Percentiles rank a stretch among this genome's conserved stretches.
Conservation (phyloP, 2,329 filamentous ascomycete species). For the Cercospora sojina region DNA sequence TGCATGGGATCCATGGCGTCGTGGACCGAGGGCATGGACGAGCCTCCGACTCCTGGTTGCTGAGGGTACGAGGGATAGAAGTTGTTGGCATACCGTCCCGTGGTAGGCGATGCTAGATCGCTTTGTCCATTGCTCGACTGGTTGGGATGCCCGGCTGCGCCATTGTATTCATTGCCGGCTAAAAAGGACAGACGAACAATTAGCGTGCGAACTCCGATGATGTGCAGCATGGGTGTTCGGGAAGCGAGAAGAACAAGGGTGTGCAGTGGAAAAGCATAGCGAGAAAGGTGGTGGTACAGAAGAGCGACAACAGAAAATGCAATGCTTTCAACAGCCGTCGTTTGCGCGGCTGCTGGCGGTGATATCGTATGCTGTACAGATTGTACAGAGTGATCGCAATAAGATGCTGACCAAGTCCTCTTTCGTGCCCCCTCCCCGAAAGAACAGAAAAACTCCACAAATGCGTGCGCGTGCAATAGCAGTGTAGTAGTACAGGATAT, state of each 20-base stretch:
- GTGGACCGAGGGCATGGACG: conserved; percentile 65
- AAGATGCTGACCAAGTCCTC: conserved; percentile 21
- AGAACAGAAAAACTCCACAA: conserved; percentile 21
- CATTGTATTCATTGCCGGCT: conserved; percentile 60
- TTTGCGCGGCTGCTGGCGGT: conserved; percentile 17
- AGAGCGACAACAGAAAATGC: conserved; percentile 14
- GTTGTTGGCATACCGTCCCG: conserved; percentile 71
- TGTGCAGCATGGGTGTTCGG: conserved; percentile 32
- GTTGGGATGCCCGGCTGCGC: conserved; percentile 63
- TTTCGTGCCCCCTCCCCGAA: neutral
- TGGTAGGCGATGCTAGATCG: conserved; percentile 55
- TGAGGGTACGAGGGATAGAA: conserved; percentile 70
- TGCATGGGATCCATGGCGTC: conserved; percentile 54
- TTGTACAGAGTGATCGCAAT: conserved; percentile 28
- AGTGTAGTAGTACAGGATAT: conserved; percentile 43
- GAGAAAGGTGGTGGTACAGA: conserved; percentile 8
- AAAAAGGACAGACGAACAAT: conserved; percentile 42
- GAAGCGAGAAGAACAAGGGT: conserved; percentile 33
- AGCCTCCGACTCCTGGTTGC: conserved; percentile 56
- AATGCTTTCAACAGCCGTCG: conserved; percentile 25
- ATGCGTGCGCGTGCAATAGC: conserved; percentile 24
- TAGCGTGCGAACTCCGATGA: conserved; percentile 40
- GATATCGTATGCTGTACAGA: conserved; percentile 31
- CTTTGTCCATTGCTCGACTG: conserved; percentile 59
- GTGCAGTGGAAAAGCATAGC: conserved; percentile 8